Conservation (phyloP, 2,329 filamentous ascomycete species). For the Aureobasidium subglaciale region DNA sequence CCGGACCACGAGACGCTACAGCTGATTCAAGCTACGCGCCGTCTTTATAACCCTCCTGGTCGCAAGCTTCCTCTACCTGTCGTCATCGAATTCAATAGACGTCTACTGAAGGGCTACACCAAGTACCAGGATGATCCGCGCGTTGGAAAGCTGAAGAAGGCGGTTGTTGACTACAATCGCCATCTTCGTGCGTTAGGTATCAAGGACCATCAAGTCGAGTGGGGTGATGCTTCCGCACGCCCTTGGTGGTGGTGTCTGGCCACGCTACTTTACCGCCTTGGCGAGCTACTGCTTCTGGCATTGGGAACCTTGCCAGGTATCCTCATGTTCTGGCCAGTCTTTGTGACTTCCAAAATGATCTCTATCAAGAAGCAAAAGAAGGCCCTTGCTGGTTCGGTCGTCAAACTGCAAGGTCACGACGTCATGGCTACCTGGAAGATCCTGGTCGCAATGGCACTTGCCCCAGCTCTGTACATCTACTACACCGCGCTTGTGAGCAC, state of each 20-base stretch:
- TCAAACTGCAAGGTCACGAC: conserved; percentile 81
- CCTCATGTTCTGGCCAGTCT: conserved; percentile 79
- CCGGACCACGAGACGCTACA: conserved; percentile 87
- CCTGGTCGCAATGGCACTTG: conserved; percentile 72
- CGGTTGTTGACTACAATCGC: conserved; percentile 78
- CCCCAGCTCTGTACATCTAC: conserved; percentile 72
- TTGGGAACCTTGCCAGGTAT: conserved; percentile 79
- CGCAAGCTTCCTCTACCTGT: conserved; percentile 88
- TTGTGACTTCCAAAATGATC: conserved; percentile 75
- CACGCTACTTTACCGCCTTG: conserved; percentile 70
- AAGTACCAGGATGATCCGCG: conserved; percentile 86
- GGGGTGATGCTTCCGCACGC: conserved; percentile 69
- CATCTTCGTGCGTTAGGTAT: conserved; percentile 78
- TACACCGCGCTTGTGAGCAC: conserved; percentile 69
- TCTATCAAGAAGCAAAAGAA: conserved; percentile 75
- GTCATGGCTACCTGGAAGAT: conserved; percentile 94
- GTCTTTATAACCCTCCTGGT: conserved; percentile 88
- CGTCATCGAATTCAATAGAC: conserved; percentile 87
- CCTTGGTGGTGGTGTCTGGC: conserved; percentile 58
- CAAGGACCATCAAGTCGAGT: conserved; percentile 88
- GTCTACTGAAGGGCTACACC: conserved; percentile 83
- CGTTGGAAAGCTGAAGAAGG: conserved; percentile 65
- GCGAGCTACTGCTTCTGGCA: conserved; percentile 68
- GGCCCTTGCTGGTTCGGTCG: conserved; percentile 74
- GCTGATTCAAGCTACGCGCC: conserved; percentile 85